phyloP scores from a whole-genome alignment of 2,329 filamentous ascomycete species.

The Diaporthe ilicicola region DNA sequence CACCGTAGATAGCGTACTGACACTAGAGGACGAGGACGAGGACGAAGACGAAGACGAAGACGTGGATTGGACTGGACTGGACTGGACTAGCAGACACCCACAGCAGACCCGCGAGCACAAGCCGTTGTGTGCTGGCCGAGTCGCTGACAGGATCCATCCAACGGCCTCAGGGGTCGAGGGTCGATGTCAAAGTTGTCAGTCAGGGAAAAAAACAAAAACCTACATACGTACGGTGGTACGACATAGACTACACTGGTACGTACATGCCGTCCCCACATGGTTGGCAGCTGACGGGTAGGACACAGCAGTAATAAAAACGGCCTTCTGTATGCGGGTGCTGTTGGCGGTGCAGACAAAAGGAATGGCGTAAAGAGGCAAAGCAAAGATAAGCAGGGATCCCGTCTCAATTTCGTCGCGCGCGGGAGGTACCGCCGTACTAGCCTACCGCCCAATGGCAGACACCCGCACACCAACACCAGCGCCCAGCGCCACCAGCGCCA shows the following conservation, averaged over 20 bases:
- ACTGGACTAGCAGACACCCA: too few species aligned
- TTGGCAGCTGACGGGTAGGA: background rate
- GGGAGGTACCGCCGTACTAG: constrained; percentile 6
- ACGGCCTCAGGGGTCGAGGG: constrained; percentile 1
- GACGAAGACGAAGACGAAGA: background rate
- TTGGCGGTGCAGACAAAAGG: constrained; percentile 22
- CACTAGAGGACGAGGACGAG: background rate
- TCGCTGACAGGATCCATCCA: background rate
- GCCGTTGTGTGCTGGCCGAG: background rate
- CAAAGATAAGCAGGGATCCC: constrained; percentile 18
- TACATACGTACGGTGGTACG: too few species aligned
- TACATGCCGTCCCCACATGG: constrained; percentile 7
- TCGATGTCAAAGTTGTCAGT: constrained; percentile 4
- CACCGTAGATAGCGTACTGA: background rate
- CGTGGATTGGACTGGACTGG: background rate
- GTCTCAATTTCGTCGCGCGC: background rate
- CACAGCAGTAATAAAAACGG: too few species aligned
- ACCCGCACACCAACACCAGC: background rate
- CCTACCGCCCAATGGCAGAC: too few species aligned
- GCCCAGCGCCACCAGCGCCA: background rate
- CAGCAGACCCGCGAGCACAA: background rate
- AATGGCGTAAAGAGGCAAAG: constrained; percentile 20
- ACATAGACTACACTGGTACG: constrained; percentile 1
- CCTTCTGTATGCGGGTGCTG: background rate
- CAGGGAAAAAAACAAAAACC: too few species aligned